Conservation (phyloP, 2,329 filamentous ascomycete genomes). For the Colletotrichum trifolii region DNA sequence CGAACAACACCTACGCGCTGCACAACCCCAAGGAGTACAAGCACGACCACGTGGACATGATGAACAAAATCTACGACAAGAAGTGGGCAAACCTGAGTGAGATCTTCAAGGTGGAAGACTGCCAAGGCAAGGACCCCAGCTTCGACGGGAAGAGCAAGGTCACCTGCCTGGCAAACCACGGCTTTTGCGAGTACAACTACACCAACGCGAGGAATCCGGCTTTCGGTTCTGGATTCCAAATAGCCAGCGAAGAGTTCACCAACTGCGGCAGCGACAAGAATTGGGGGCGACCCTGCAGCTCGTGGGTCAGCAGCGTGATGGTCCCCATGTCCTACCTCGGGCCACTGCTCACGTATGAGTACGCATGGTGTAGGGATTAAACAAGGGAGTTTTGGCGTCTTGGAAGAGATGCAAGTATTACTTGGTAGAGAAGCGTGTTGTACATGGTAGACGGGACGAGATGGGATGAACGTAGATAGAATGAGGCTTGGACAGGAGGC, state of each 20-base stretch:
- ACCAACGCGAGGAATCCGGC: background rate
- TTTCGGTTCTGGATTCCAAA: slow-evolving; percentile 10
- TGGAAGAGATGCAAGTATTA: too few relatives aligned
- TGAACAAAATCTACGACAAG: slow-evolving; percentile 38
- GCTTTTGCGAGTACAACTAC: slow-evolving; percentile 42
- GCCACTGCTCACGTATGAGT: slow-evolving; percentile 33
- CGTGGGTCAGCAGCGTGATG: slow-evolving; percentile 36
- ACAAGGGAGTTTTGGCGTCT: too few relatives aligned
- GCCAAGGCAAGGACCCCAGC: slow-evolving; percentile 37
- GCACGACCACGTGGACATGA: slow-evolving; percentile 40
- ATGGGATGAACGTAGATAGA: too few relatives aligned
- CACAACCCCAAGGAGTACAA: slow-evolving; percentile 40
- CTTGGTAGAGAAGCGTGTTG: too few relatives aligned
- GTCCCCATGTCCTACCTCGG: slow-evolving; percentile 42
- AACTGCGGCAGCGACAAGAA: slow-evolving; percentile 39
- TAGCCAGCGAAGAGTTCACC: slow-evolving; percentile 37
- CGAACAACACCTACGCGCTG: slow-evolving; percentile 40
- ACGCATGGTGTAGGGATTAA: slow-evolving; percentile 13
- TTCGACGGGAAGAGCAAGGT: slow-evolving; percentile 39
- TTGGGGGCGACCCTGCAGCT: slow-evolving; percentile 40
- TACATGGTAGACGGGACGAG: too few relatives aligned
- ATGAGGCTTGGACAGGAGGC: too few relatives aligned
- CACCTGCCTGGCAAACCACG: slow-evolving; percentile 40
- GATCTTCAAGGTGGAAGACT: slow-evolving; percentile 41
- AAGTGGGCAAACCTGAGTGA: slow-evolving; percentile 41